Conservation (phyloP, 2,329 filamentous ascomycete genomes). For the Aspergillus hiratsukae region DNA sequence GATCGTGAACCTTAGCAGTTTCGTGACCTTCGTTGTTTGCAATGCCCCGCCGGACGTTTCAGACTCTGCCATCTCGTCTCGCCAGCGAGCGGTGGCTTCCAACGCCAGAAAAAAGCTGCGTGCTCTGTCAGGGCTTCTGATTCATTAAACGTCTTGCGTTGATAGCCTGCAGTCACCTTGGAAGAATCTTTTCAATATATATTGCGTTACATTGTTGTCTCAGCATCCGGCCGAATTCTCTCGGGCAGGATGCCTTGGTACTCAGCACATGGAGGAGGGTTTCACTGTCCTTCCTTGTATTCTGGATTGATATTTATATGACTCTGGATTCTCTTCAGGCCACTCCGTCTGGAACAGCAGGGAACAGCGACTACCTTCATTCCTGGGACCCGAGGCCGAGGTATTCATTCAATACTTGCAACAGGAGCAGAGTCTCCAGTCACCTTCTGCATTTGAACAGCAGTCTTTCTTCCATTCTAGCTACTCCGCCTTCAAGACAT, state of each 20-base stretch:
- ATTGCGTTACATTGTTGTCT: constrained; percentile 5
- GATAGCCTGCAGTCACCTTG: not conserved
- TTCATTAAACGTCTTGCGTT: constrained; percentile 9
- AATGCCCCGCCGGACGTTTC: constrained; percentile 23
- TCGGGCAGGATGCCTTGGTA: not conserved
- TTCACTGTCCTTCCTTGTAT: not conserved
- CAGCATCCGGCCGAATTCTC: not conserved
- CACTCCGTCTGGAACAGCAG: constrained; percentile 21
- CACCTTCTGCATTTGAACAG: constrained; percentile 4
- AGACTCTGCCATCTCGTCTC: constrained; percentile 21
- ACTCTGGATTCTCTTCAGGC: not conserved
- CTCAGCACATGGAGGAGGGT: not conserved
- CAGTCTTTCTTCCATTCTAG: not conserved
- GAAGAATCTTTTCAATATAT: not conserved
- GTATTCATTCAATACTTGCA: constrained; percentile 25
- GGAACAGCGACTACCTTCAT: constrained; percentile 18
- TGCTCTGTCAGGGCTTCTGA: not conserved
- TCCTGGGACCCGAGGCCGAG: constrained; percentile 22
- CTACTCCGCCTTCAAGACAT: not conserved
- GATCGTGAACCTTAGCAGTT: not conserved
- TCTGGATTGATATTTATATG: not conserved
- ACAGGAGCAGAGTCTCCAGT: constrained; percentile 14
- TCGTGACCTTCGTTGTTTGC: not conserved
- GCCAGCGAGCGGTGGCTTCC: constrained; percentile 2
- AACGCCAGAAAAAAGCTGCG: constrained; percentile 1